Conservation (phyloP, 139 green algal genomes). For the Chlorella vulgaris region DNA sequence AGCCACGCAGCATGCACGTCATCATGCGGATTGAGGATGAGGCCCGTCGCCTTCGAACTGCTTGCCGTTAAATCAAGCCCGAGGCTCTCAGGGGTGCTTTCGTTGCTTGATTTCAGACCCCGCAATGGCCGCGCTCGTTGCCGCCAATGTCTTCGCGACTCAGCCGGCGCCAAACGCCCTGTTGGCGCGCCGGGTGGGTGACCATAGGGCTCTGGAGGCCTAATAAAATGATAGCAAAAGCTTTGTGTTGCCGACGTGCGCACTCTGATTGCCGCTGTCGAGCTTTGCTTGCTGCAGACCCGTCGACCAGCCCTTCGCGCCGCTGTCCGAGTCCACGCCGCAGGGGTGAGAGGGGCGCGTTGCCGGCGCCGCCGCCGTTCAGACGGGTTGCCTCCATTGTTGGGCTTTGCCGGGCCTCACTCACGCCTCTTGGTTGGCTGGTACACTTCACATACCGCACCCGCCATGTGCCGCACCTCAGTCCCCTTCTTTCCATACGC, state of each 20-base stretch:
- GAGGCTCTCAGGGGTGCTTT: no score
- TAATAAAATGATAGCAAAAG: background rate
- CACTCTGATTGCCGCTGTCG: background rate
- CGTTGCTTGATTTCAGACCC: no score
- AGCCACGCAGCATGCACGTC: no score
- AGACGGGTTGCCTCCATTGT: background rate
- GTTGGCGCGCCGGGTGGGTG: background rate
- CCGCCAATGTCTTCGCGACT: background rate
- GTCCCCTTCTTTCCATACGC: no score
- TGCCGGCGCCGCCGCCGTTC: background rate
- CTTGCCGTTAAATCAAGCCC: no score
- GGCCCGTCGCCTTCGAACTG: background rate
- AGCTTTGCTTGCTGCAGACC: background rate
- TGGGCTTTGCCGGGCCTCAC: no score
- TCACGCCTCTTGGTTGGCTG: no score
- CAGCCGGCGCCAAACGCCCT: background rate
- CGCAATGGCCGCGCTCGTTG: background rate
- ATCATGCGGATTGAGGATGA: no score
- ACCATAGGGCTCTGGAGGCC: background rate
- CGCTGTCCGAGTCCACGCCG: conserved; percentile 11
- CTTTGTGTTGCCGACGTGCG: background rate
- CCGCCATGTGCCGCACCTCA: no score
- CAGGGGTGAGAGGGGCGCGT: background rate
- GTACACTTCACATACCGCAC: no score
- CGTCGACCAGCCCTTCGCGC: background rate